phyloP scores from a whole-genome alignment of 2,329 filamentous ascomycete species.

The Lecanosticta acicola region DNA sequence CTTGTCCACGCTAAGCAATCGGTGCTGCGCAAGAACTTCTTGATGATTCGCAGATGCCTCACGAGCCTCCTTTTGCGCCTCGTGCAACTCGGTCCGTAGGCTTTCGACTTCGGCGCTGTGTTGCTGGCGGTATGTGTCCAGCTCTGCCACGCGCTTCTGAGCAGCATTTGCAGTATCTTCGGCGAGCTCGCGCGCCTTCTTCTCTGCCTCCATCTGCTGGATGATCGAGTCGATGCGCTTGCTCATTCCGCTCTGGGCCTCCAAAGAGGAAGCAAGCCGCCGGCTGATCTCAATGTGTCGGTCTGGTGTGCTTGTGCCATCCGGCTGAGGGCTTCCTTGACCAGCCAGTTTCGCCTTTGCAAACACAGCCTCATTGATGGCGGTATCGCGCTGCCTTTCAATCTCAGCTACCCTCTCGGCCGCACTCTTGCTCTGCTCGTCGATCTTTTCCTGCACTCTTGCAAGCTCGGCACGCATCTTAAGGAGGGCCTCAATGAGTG shows the following conservation, averaged over 20 bases:
- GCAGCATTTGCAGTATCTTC: conserved; percentile 82
- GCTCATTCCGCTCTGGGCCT: conserved; percentile 73
- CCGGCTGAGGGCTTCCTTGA: conserved; percentile 55
- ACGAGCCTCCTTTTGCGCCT: conserved; percentile 68
- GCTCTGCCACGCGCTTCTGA: conserved; percentile 73
- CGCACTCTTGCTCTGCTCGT: conserved; percentile 77
- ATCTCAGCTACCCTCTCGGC: conserved; percentile 88
- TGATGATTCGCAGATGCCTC: conserved; percentile 74
- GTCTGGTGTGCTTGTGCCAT: conserved; percentile 52
- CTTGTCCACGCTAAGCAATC: conserved; percentile 80
- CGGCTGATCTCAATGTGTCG: conserved; percentile 69
- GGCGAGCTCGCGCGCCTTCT: conserved; percentile 70
- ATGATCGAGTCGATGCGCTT: conserved; percentile 64
- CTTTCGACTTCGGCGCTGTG: conserved; percentile 80
- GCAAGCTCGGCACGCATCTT: conserved; percentile 84
- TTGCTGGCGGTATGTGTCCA: conserved; percentile 78
- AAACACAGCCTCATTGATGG: conserved; percentile 92
- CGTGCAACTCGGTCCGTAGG: conserved; percentile 77
- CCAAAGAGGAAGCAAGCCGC: conserved; percentile 76
- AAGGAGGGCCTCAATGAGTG: conserved; percentile 83
- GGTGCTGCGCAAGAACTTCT: conserved; percentile 68
- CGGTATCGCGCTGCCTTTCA: conserved; percentile 87
- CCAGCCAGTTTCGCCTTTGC: conserved; percentile 89
- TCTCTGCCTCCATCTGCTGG: conserved; percentile 73
- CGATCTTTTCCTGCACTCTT: conserved; percentile 84